Evolutionary conservation across 129 eudicot genomes (phyloP), one percentile per base, ranked within the genome.

Genomic region (Tagetes patula): DNA sequence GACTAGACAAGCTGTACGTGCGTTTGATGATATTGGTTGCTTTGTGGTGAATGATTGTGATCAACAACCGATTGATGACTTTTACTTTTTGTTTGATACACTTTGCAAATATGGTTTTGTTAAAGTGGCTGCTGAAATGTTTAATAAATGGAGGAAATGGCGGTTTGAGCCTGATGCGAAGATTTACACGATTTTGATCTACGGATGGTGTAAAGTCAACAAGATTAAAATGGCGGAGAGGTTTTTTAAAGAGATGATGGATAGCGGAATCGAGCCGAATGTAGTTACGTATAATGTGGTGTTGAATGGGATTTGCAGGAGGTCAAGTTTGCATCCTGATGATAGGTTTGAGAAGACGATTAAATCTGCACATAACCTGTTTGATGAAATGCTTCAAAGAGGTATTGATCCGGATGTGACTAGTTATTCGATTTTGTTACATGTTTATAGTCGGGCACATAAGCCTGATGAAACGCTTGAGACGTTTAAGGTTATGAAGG

Each of bases 391-490:
- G 98, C 74, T 42, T 32, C 78, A 83, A 43, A 82, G 88, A 70
- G 97, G 99, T n/a, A 48, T 94, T 5, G 88, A 94, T 39, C 97
- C 97, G 0, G 99, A 90, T 78, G 99, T 90, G 2, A 90, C 93
- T 0, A 94, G 96, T 74, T 94, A 90, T 82, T 94, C 99, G 0
- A 85, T 90, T 61, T 70, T 94, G 67, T 85, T 94, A 64, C 99
- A 94, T 79, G 99, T 94, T 46, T 94, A 88, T 84, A 90, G 99
- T 49, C 82, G 99, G 40, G 99, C 97, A 0, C 99, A 90, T 80
- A 94, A 90, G 82, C 96, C 99, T 3, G 91, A 77, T 77, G 73
- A 85, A 46, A 79, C 85, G 0, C 77, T 94, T 0, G 89, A 90
- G 38, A 90, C 82, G 74, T 75, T 94, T 53, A 79, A 55, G 76